Evolutionary conservation across 495 filamentous ascomycete species (phyloP).

Genomic region (Jackrogersella multiformis): DNA sequence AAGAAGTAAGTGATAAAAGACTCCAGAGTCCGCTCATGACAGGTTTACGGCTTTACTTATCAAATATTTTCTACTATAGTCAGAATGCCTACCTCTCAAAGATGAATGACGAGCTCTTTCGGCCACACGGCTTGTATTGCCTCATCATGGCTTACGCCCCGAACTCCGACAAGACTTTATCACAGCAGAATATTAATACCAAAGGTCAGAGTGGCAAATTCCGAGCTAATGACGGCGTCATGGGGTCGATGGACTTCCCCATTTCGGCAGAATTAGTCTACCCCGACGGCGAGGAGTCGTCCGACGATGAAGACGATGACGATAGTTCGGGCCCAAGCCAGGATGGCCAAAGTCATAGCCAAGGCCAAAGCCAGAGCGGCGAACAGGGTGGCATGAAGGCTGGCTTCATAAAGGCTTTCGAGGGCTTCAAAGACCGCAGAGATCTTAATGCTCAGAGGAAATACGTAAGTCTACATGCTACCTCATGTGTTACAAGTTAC

Average conservation of each 20-base stretch:
- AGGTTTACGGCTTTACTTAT: not conserved
- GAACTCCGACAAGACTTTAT: constrained; percentile 18
- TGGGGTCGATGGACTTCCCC: constrained; percentile 42
- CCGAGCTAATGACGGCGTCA: constrained; percentile 37
- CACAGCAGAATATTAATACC: constrained; percentile 22
- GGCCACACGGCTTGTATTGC: constrained; percentile 66
- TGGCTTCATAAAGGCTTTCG: constrained; percentile 7
- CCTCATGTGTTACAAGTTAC: too few relatives aligned
- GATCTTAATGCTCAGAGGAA: constrained; percentile 32
- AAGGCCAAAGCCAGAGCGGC: constrained; percentile 13
- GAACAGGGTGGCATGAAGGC: constrained; percentile 9
- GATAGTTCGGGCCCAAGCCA: not conserved
- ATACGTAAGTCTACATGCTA: constrained; percentile 19
- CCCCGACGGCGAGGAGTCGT: constrained; percentile 31
- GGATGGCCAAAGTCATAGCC: not conserved
- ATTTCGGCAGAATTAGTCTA: constrained; percentile 41
- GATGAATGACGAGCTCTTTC: constrained; percentile 67
- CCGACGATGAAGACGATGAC: constrained; percentile 39
- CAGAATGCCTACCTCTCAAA: constrained; percentile 65
- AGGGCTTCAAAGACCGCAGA: constrained; percentile 8
- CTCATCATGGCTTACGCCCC: constrained; percentile 66
- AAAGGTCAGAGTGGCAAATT: constrained; percentile 11
- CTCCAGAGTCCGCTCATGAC: not conserved
- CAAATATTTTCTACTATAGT: constrained; percentile 37
- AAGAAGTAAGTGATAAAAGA: constrained; percentile 24